phyloP scores from a whole-genome alignment of 257 asterid species.

The Cordia subcordata region DNA sequence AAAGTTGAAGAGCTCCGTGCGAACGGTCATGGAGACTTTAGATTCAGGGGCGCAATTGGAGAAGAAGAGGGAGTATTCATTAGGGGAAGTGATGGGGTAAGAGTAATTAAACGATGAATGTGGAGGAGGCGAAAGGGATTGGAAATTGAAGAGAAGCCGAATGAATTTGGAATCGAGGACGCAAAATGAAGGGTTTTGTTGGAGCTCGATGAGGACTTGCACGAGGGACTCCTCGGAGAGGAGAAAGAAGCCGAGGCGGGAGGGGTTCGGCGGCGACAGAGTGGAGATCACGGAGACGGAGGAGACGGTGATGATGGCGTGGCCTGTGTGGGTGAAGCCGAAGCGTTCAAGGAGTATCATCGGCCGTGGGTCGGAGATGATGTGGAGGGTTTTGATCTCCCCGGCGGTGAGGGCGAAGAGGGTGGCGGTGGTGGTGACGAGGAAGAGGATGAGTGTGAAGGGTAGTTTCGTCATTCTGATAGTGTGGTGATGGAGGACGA shows the following conservation, averaged over 20 bases:
- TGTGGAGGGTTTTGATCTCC: constrained; percentile 74
- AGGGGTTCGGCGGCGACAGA: constrained; percentile 46
- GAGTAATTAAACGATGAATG: constrained; percentile 50
- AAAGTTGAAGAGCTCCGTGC: constrained; percentile 78
- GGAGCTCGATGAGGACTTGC: constrained; percentile 77
- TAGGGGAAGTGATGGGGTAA: constrained; percentile 69
- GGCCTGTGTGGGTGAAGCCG: constrained; percentile 93
- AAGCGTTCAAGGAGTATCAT: constrained; percentile 91
- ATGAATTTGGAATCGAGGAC: constrained; percentile 76
- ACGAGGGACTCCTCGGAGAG: constrained; percentile 76
- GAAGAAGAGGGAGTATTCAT: constrained; percentile 82
- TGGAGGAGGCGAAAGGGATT: constrained; percentile 89
- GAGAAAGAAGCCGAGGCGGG: constrained; percentile 83
- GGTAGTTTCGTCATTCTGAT: not conserved
- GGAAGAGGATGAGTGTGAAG: constrained; percentile 18
- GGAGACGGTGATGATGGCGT: constrained; percentile 58
- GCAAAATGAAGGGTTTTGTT: constrained; percentile 68
- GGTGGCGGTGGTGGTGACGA: constrained; percentile 21
- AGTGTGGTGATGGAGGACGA: not conserved
- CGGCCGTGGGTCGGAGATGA: constrained; percentile 62
- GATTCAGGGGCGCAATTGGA: constrained; percentile 92
- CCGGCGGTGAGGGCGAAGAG: constrained; percentile 44
- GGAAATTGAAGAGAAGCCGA: constrained; percentile 55
- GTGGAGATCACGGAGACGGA: constrained; percentile 63
- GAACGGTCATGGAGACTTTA: constrained; percentile 75